Evolutionary conservation across 495 filamentous ascomycete genomes (phyloP).

Genomic region (Penicillium macrosclerotiorum): DNA sequence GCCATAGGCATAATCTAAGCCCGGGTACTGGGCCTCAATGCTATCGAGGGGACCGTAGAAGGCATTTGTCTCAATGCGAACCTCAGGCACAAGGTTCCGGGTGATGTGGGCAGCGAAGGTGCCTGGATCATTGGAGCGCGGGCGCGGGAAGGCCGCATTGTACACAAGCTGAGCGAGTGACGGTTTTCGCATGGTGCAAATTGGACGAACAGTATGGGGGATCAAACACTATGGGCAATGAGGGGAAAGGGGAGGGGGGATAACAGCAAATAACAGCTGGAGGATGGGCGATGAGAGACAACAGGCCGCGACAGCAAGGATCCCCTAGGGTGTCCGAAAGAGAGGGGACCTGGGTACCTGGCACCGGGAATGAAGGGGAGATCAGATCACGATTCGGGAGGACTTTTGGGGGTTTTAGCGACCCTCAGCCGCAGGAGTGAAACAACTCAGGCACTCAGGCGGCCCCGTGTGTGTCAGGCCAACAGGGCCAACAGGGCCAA

Average conservation of each 20-base stretch:
- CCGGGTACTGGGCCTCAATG: constrained; percentile 86
- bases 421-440: constrained; percentile 8
- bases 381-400: too few species aligned
- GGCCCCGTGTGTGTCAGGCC: too few species aligned
- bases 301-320: neutral
- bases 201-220: neutral
- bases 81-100: constrained; percentile 79
- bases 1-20: constrained; percentile 77
- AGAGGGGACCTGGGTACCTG: too few species aligned
- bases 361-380: too few species aligned
- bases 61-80: constrained; percentile 76
- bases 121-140: constrained; percentile 52
- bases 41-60: constrained; percentile 86
- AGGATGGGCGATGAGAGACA: neutral
- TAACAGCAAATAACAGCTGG: constrained; percentile 1
- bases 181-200: constrained; percentile 57
- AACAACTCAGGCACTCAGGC: constrained; percentile 4
- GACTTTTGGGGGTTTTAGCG: too few species aligned
- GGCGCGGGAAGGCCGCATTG: constrained; percentile 55
- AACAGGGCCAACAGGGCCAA: too few species aligned
- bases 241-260: neutral
- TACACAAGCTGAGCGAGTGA: constrained; percentile 56
- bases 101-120: constrained; percentile 59
- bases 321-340: too few species aligned
- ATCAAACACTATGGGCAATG: too few species aligned